Percentiles rank a stretch among this genome's conserved stretches.
Evolutionary conservation across 2,329 filamentous ascomycete genomes (phyloP).

Genomic region (Paramyrothecium sp.): DNA sequence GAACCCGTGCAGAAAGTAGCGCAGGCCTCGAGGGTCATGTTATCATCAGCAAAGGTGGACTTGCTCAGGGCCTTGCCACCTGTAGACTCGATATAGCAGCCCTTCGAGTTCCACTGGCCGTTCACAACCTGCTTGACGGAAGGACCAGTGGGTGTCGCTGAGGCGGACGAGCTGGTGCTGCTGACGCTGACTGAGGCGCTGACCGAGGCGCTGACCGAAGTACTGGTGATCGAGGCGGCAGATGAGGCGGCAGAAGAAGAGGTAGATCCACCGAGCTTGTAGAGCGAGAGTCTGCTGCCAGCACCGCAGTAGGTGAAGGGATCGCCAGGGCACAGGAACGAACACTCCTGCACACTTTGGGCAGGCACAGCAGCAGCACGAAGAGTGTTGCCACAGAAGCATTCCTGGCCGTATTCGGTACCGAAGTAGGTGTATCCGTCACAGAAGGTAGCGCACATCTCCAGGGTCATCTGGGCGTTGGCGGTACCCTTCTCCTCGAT

Average conservation of each 20-base stretch:
- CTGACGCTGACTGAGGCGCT: background rate
- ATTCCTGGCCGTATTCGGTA: constrained; percentile 30
- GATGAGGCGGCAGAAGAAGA: background rate
- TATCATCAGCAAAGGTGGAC: constrained; percentile 24
- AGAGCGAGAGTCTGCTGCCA: constrained; percentile 12
- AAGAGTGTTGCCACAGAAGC: constrained; percentile 26
- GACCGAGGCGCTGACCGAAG: background rate
- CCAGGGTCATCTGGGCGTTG: constrained; percentile 20
- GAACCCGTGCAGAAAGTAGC: constrained; percentile 26
- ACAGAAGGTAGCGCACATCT: constrained; percentile 26
- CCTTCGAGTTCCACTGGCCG: constrained; percentile 28
- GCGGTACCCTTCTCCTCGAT: background rate
- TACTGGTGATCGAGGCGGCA: constrained; percentile 3
- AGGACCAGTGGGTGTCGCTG: background rate
- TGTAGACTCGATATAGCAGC: constrained; percentile 34
- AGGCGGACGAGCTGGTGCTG: constrained; percentile 4
- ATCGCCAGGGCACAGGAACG: constrained; percentile 22
- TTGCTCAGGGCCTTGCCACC: constrained; percentile 26
- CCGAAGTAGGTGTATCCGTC: constrained; percentile 31
- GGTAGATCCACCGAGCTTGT: background rate
- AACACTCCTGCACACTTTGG: constrained; percentile 17
- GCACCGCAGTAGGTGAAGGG: constrained; percentile 19
- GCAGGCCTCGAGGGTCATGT: constrained; percentile 33
- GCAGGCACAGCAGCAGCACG: constrained; percentile 8
- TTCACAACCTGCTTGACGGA: constrained; percentile 16